A percentile compares a stretch with the other conserved stretches of the same genome.
Evolutionary conservation across 2,329 filamentous ascomycete genomes (phyloP).

Genomic region (Leptodontidium sp.): DNA sequence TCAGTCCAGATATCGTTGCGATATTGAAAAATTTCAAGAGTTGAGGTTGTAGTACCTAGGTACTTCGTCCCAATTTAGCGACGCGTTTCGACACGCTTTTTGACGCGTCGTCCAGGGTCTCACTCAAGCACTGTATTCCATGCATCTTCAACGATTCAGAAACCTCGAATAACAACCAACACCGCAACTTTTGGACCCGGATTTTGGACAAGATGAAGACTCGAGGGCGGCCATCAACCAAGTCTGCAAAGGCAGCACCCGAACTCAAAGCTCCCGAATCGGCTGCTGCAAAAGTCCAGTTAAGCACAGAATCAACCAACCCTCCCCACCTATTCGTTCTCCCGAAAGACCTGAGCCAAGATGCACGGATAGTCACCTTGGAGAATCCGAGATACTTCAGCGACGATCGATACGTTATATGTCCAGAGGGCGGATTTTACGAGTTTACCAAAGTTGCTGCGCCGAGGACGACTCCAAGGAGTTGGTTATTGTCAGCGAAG

Average conservation of each 20-base stretch:
- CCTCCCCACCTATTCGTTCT: conserved; percentile 67
- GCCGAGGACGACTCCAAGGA: conserved; percentile 62
- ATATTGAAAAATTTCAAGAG: background rate
- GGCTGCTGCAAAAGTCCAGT: conserved; percentile 43
- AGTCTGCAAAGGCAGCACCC: conserved; percentile 33
- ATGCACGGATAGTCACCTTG: conserved; percentile 66
- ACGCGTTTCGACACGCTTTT: conserved; percentile 12
- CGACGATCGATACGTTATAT: conserved; percentile 67
- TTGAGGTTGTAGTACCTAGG: background rate
- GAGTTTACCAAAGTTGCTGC: conserved; percentile 68
- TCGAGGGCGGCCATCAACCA: conserved; percentile 40
- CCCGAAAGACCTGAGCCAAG: conserved; percentile 60
- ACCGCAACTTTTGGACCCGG: background rate
- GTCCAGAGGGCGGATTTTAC: conserved; percentile 68
- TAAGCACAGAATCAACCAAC: conserved; percentile 47
- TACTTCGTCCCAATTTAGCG: conserved; percentile 15
- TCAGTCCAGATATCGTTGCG: background rate
- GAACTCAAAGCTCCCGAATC: conserved; percentile 39
- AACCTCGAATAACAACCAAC: conserved; percentile 12
- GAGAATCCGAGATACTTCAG: conserved; percentile 64
- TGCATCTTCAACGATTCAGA: background rate
- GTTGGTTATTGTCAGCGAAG: conserved; percentile 62
- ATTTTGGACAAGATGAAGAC: conserved; percentile 40
- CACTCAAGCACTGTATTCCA: background rate
- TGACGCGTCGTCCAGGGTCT: conserved; percentile 17